These are phyloP conservation scores for Didymella pomorum DNA, from an alignment of 2,329 filamentous ascomycete genomes.

Conservation along the genomic window DNA sequence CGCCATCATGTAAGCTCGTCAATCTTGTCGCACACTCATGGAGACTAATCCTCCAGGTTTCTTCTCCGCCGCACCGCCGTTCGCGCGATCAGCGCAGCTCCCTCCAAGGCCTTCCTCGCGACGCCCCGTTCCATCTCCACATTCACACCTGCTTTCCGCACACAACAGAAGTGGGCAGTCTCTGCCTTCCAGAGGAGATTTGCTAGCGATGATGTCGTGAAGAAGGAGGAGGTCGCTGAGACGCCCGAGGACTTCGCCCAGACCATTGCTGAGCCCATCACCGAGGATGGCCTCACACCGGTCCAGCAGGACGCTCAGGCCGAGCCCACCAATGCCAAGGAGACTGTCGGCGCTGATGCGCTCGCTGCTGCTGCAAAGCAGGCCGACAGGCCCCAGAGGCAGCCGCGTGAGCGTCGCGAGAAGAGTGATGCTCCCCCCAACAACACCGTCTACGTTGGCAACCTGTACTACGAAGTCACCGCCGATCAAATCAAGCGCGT, in stretches of 20 bases:
- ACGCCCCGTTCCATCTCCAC: constrained; percentile 51
- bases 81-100: constrained; percentile 60
- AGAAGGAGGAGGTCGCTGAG: constrained; percentile 47
- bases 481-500: constrained; percentile 66
- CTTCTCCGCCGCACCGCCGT: constrained; percentile 65
- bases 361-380: constrained; percentile 24
- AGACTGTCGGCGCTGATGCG: constrained; percentile 40
- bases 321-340: constrained; percentile 36
- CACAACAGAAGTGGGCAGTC: constrained; percentile 51
- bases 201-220: constrained; percentile 57
- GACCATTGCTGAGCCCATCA: constrained; percentile 46
- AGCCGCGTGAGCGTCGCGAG: constrained; percentile 6
- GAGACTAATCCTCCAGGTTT: constrained; percentile 57
- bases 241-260: constrained; percentile 45
- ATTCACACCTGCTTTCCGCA: constrained; percentile 39
- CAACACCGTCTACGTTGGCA: constrained; percentile 69
- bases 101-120: constrained; percentile 54
- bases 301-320: constrained; percentile 36
- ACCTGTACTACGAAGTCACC: constrained; percentile 74
- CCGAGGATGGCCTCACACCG: constrained; percentile 45
- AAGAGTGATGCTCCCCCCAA: constrained; percentile 26
- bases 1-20: constrained; percentile 29
- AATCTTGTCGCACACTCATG: not conserved
- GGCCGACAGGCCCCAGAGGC: constrained; percentile 1
- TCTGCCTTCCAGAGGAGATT: constrained; percentile 57